These are phyloP conservation scores for Fusarium nodosum DNA, from an alignment of 2,329 filamentous ascomycete species.

Conservation along the genomic window DNA sequence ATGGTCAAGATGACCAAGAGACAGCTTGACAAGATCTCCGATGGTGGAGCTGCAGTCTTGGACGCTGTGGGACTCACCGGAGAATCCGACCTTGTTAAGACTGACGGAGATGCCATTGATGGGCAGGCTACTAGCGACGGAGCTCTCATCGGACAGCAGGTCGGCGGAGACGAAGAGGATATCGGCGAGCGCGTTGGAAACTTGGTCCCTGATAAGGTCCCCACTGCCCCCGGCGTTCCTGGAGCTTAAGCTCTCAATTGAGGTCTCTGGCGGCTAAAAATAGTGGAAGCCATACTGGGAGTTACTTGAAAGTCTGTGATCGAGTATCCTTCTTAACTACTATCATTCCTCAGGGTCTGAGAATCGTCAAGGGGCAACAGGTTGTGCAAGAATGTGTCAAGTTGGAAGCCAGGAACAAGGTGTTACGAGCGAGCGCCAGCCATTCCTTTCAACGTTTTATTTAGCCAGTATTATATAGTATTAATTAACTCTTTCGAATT, in stretches of 20 bases:
- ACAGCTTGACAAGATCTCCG: conserved; percentile 12
- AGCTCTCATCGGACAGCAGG: conserved; percentile 1
- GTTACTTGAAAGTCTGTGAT: neutral
- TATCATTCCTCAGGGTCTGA: neutral
- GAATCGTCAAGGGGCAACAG: neutral
- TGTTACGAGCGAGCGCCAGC: neutral
- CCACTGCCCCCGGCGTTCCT: neutral
- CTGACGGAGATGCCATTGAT: conserved; percentile 6
- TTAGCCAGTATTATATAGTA: neutral
- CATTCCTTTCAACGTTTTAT: neutral
- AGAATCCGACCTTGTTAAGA: neutral
- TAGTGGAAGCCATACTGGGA: neutral
- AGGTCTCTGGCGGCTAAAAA: neutral
- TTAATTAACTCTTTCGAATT: neutral
- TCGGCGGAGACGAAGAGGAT: conserved; percentile 7
- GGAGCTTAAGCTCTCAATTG: neutral
- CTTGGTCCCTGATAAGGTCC: conserved; percentile 5
- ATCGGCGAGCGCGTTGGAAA: neutral
- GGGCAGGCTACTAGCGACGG: conserved; percentile 5
- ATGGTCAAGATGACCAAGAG: conserved; percentile 13
- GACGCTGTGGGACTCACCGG: neutral
- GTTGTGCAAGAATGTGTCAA: neutral
- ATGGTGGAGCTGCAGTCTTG: neutral
- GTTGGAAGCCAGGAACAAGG: neutral
- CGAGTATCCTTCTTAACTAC: neutral